Evolutionary conservation across 345 rosid genomes (phyloP).

Genomic region (Melaleuca alternifolia): DNA sequence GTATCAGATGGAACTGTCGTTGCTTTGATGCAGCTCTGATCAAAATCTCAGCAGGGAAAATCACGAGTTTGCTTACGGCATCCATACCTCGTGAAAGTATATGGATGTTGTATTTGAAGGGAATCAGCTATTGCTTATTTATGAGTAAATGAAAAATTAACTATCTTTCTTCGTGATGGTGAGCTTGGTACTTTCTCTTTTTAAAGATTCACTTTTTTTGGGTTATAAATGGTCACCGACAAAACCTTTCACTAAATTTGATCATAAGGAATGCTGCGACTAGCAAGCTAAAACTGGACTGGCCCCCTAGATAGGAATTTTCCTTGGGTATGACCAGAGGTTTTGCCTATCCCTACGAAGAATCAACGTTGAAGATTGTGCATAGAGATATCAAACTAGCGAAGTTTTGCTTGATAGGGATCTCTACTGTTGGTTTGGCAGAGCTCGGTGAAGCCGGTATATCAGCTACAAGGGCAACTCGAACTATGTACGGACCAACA

Average conservation of each 20-base stretch:
- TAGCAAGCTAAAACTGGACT: conserved; percentile 42
- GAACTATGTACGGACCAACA: conserved; percentile 50
- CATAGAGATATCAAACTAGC: conserved; percentile 89
- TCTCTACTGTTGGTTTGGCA: conserved; percentile 69
- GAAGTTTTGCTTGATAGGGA: conserved; percentile 78
- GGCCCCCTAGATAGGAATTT: conserved; percentile 59
- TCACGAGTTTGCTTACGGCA: conserved; percentile 60
- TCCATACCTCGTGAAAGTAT: conserved; percentile 61
- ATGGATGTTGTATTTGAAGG: conserved; percentile 76
- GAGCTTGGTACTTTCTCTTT: neutral
- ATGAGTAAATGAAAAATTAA: conserved; percentile 65
- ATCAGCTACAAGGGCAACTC: conserved; percentile 76
- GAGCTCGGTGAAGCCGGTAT: conserved; percentile 68
- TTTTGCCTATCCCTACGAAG: conserved; percentile 70
- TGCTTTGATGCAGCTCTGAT: conserved; percentile 63
- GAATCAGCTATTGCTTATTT: conserved; percentile 51
- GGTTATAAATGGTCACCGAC: neutral
- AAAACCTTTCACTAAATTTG: neutral
- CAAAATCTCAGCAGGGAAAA: conserved; percentile 68
- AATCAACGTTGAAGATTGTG: conserved; percentile 72
- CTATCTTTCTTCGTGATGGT: conserved; percentile 57
- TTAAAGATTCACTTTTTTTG: too few relatives aligned
- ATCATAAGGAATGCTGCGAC: conserved; percentile 29
- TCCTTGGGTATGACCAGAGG: conserved; percentile 68
- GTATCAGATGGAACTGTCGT: conserved; percentile 51